These are phyloP conservation scores for Testicularia cyperi DNA, from an alignment of 1,284 basidiomycete species.

Conservation along the genomic window DNA sequence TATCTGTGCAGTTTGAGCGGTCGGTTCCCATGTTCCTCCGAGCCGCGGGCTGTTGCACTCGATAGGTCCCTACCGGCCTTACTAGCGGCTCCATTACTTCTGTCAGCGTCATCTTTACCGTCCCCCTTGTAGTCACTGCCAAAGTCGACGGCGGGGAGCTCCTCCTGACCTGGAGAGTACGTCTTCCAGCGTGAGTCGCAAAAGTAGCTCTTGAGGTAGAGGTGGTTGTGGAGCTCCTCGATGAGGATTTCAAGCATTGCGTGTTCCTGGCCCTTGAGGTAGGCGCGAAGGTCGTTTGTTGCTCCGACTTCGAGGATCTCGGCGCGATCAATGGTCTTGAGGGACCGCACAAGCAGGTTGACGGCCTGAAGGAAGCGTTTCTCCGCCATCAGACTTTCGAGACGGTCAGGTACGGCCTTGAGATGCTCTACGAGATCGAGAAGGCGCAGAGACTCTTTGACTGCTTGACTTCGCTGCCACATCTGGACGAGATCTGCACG, in stretches of 20 bases:
- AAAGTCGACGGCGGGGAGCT: conserved; percentile 46
- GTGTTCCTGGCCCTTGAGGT: conserved; percentile 79
- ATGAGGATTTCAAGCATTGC: conserved; percentile 72
- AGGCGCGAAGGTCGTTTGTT: conserved; percentile 80
- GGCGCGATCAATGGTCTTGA: conserved; percentile 85
- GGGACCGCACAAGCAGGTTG: conserved; percentile 79
- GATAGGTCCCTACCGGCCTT: not conserved
- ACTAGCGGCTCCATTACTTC: not conserved
- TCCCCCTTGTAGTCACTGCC: conserved; percentile 30
- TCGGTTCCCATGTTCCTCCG: too few species aligned
- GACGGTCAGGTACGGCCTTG: conserved; percentile 83
- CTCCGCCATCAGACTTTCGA: conserved; percentile 93
- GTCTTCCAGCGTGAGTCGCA: conserved; percentile 87
- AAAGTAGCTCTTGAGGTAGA: conserved; percentile 97
- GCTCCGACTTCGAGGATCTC: conserved; percentile 95
- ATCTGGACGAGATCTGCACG: conserved; percentile 58
- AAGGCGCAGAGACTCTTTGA: conserved; percentile 55
- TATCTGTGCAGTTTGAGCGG: conserved; percentile 38
- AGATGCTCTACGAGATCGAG: conserved; percentile 65
- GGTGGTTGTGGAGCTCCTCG: conserved; percentile 92
- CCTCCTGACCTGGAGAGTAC: conserved; percentile 77
- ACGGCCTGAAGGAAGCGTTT: conserved; percentile 89
- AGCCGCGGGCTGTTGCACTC: not conserved
- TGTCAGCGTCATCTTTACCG: too few species aligned
- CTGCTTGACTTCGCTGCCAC: conserved; percentile 55